Percentiles rank a stretch among this genome's conserved stretches.
phyloP scores from a whole-genome alignment of 768 basidiomycete species.

The Phlebiopsis flavidoalba region DNA sequence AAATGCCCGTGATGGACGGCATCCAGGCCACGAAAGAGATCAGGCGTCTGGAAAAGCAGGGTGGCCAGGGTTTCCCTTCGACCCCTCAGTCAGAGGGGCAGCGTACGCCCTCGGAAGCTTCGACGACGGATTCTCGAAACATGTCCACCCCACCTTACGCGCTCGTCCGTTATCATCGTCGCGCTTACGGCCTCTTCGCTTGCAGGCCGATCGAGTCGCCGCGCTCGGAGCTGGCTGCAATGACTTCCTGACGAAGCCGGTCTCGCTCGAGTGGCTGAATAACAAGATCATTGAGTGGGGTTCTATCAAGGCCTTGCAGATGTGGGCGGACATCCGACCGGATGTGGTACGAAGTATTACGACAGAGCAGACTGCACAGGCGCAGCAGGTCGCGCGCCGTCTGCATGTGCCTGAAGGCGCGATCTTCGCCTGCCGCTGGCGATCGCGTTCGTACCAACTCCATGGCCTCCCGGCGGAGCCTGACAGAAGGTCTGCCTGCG shows the following conservation, averaged over 20 bases:
- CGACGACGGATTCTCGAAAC: conserved; percentile 46
- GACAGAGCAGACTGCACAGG: conserved; percentile 41
- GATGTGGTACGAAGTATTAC: conserved; percentile 46
- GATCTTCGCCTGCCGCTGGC: conserved; percentile 30
- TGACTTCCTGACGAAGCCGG: conserved; percentile 97
- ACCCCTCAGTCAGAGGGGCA: conserved; percentile 59
- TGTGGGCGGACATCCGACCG: conserved; percentile 83
- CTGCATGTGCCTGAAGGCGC: conserved; percentile 46
- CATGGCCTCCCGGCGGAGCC: conserved; percentile 16
- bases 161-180: conserved; percentile 96
- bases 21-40: conserved; percentile 97
- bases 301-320: conserved; percentile 89
- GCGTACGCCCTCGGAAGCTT: conserved; percentile 50
- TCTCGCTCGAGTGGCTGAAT: conserved; percentile 91
- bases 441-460: conserved; percentile 37
- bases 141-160: conserved; percentile 50
- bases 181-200: conserved; percentile 95
- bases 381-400: conserved; percentile 40
- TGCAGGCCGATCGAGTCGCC: conserved; percentile 92
- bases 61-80: conserved; percentile 59
- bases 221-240: conserved; percentile 99
- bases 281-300: conserved; percentile 99
- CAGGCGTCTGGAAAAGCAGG: conserved; percentile 70
- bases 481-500: background rate
- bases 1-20: conserved; percentile 99